Percentiles rank a stretch among this genome's conserved stretches.
phyloP scores from a whole-genome alignment of 148 eudicot genomes.

The Rhododendron henanense region DNA sequence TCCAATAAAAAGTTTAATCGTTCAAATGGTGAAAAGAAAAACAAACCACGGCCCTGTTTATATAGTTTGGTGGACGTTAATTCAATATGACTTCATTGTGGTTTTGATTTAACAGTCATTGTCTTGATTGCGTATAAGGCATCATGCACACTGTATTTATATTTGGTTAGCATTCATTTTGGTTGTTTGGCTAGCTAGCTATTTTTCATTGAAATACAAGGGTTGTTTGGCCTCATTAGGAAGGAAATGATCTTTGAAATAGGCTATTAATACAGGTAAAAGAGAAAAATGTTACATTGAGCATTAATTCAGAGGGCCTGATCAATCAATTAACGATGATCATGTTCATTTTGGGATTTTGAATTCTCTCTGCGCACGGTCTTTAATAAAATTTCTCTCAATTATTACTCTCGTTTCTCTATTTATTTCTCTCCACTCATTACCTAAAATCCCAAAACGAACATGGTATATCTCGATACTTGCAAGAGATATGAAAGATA shows the following conservation, averaged over 20 bases:
- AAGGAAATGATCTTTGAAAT: neutral
- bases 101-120: neutral
- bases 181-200: neutral
- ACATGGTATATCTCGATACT: too few species aligned
- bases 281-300: neutral
- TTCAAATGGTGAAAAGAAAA: neutral
- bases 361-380: too few species aligned
- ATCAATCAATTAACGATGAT: too few species aligned
- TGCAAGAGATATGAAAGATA: too few species aligned
- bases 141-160: too few species aligned
- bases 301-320: neutral
- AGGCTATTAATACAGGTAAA: neutral
- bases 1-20: neutral
- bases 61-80: neutral
- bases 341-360: too few species aligned
- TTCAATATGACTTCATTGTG: neutral
- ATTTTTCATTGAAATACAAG: neutral
- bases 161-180: neutral
- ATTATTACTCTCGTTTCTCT: too few species aligned
- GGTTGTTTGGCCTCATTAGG: neutral
- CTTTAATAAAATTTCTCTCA: too few species aligned
- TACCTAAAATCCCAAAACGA: too few species aligned
- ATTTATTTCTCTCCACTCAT: too few species aligned
- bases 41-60: neutral
- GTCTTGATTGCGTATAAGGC: neutral